Base-by-base conservation (phyloP, 495 filamentous ascomycete species). In the Penicillium psychrofluorescens region DNA sequence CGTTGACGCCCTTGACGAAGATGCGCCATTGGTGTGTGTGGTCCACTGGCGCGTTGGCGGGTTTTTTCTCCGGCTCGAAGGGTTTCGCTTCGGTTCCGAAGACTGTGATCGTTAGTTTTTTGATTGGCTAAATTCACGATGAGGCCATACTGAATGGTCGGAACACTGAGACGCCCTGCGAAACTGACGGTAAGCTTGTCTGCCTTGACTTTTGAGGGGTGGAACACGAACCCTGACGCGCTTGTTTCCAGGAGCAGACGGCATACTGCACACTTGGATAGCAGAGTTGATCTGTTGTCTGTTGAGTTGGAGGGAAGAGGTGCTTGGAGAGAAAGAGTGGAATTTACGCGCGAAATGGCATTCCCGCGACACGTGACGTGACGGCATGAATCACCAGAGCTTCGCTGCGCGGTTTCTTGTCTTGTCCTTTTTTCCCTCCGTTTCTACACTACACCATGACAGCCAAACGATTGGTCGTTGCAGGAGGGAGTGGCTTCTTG, bases 21-120 rank as follows among this genome's bases (percentile, higher is more conserved):
- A 98, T 85, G 50, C 84, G 84, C 91, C 91, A 98, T 55, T 83
- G 82, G 67, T 95, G 94, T 28, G 91, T 97, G 71, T 98, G 92
- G 66, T 95, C 89, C 7, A 70, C 49, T 32, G 77, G 74, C 12
- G 72, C 68, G 46, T 68, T 52, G 36, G 81, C 55, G 29, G 89
- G 84, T 48, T 83, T 76, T 49, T 78, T 76, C 45, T 75, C 64
- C 7, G 85, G 82, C 59, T 86, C 80, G 66, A 89, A 87, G n/a
- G 74, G 80, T 43, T 71, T 75, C 27, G 88, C 87, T 46, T 82
- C 83, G 45, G 81, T 87, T 60, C 88, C 88, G 68, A 86, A 90
- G 48, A 91, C 77, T 79, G 53, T 22, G 30, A 2, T 40, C 40
- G 31, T 58, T 48, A 46, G 46, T 32, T 32, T 41, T 16, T 31